phyloP scores from a whole-genome alignment of 805 yeast genomes.

The Maudiozyma barnettii region DNA sequence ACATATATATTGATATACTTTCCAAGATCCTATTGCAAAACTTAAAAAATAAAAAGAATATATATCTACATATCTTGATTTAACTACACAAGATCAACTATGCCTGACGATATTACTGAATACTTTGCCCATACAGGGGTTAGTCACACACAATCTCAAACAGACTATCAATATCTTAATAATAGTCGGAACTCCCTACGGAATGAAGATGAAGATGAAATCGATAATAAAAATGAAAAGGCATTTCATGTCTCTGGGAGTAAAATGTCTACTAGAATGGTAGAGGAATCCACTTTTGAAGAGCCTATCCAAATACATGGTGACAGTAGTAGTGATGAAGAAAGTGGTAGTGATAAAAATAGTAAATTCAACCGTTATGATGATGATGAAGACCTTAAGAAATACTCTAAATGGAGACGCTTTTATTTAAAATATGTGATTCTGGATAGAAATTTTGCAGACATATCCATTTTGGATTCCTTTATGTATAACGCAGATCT shows the following conservation, averaged over 20 bases:
- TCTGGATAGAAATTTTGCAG: constrained; percentile 24
- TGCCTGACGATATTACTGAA: constrained; percentile 10
- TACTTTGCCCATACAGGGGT: constrained; percentile 5
- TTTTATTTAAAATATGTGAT: constrained; percentile 18
- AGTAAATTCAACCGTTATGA: neutral
- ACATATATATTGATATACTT: neutral
- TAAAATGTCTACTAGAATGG: neutral
- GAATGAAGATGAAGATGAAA: constrained; percentile 1
- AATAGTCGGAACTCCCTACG: neutral
- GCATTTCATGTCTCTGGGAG: constrained; percentile 1
- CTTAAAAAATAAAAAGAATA: neutral
- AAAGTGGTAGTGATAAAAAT: neutral
- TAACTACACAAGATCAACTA: neutral
- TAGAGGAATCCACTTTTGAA: constrained; percentile 4
- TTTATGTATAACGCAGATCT: constrained; percentile 69
- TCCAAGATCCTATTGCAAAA: neutral
- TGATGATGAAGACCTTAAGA: neutral
- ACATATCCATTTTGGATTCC: constrained; percentile 46
- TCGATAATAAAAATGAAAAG: neutral
- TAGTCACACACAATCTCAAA: constrained; percentile 4
- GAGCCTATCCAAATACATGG: neutral
- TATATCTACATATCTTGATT: neutral
- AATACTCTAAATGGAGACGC: constrained; percentile 15
- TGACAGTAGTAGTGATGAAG: neutral
- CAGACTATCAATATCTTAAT: constrained; percentile 6